These are phyloP conservation scores for Cutaneotrichosporon cutaneum DNA, from an alignment of 1,284 basidiomycete species.

Conservation along the genomic window DNA sequence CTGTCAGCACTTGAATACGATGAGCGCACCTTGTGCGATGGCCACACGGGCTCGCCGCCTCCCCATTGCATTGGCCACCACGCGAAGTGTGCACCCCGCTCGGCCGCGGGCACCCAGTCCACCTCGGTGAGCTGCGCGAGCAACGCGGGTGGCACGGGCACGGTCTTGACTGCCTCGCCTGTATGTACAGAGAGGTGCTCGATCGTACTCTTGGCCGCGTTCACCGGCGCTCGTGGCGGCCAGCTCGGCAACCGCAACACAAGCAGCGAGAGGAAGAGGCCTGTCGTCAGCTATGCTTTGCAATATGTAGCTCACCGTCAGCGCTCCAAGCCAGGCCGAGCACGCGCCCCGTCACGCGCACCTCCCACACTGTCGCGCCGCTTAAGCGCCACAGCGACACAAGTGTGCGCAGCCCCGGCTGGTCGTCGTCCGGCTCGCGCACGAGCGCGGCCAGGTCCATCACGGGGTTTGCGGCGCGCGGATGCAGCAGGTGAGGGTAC, in stretches of 20 bases:
- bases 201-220: conserved; percentile 15
- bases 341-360: conserved; percentile 31
- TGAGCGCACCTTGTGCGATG: conserved; percentile 22
- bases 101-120: neutral
- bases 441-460: conserved; percentile 49
- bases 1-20: neutral
- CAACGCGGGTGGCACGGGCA: conserved; percentile 15
- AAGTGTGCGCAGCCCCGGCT: conserved; percentile 7
- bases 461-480: conserved; percentile 42
- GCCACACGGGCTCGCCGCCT: conserved; percentile 20
- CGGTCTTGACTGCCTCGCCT: conserved; percentile 31
- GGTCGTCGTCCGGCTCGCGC: conserved; percentile 10
- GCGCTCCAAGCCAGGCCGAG: conserved; percentile 44
- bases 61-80: conserved; percentile 26
- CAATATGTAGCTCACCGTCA: conserved; percentile 35
- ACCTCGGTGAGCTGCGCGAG: conserved; percentile 4
- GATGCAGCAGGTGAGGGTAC: conserved; percentile 35
- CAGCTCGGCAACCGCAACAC: conserved; percentile 17
- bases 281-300: conserved; percentile 20
- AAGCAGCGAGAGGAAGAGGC: conserved; percentile 37
- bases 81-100: neutral
- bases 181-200: conserved; percentile 45
- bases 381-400: conserved; percentile 41
- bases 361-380: conserved; percentile 47
- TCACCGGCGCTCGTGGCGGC: neutral